Evolutionary conservation across 768 basidiomycete species (phyloP).

Genomic region (Hypholoma fasciculare): DNA sequence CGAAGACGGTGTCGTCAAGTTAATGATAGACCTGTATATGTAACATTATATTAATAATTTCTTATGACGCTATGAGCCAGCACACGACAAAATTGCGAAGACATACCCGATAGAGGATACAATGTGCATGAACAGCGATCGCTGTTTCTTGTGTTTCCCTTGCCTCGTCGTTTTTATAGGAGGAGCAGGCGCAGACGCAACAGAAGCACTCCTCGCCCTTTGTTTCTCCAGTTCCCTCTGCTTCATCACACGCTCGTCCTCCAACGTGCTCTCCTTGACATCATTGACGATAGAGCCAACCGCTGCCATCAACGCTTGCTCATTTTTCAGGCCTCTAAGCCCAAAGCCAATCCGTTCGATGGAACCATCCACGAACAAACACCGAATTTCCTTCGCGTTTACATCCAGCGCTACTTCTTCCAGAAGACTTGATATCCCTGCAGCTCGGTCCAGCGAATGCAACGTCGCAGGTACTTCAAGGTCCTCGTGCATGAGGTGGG

Average conservation of each 20-base stretch:
- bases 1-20: conserved; percentile 33
- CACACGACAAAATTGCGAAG: background rate
- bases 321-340: conserved; percentile 12
- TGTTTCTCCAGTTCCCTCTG: conserved; percentile 30
- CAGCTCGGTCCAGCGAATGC: conserved; percentile 62
- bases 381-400: conserved; percentile 41
- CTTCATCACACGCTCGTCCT: conserved; percentile 36
- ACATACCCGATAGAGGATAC: conserved; percentile 50
- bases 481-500: conserved; percentile 47
- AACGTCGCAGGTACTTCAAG: conserved; percentile 52
- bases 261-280: conserved; percentile 48
- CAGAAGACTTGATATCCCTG: conserved; percentile 54
- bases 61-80: background rate
- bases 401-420: conserved; percentile 67
- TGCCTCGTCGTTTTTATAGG: conserved; percentile 24
- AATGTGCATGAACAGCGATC: conserved; percentile 69
- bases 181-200: conserved; percentile 1
- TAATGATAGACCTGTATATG: conserved; percentile 23
- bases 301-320: conserved; percentile 31
- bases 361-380: conserved; percentile 59
- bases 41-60: conserved; percentile 1
- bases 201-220: conserved; percentile 23
- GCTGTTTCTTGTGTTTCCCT: conserved; percentile 64
- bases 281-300: conserved; percentile 53
- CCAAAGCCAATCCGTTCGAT: conserved; percentile 45